Percentiles rank a stretch among this genome's conserved stretches.
phyloP scores from a whole-genome alignment of 371 early-diverging fungal genomes.

The Saksenaea vasiformis region DNA sequence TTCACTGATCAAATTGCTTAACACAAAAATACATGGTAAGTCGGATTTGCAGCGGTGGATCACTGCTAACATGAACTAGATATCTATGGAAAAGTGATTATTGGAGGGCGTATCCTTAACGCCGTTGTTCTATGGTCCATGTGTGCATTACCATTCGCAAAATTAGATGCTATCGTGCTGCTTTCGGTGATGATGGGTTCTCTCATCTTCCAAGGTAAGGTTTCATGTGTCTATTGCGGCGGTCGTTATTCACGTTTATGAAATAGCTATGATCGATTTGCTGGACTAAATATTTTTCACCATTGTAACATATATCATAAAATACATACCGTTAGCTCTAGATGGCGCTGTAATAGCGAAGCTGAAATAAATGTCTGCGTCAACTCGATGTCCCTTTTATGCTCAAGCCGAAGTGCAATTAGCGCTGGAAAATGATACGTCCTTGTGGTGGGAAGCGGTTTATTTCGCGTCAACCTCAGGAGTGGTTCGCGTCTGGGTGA shows the following conservation, averaged over 20 bases:
- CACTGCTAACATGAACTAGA: slow-evolving; percentile 16
- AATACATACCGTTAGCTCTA: too few relatives aligned
- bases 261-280: slow-evolving; percentile 16
- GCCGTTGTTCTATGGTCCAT: slow-evolving; percentile 46
- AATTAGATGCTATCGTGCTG: slow-evolving; percentile 42
- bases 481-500: too few relatives aligned
- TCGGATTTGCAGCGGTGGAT: not conserved
- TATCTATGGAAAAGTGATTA: slow-evolving; percentile 48
- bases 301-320: not conserved
- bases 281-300: slow-evolving; percentile 12
- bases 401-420: too few relatives aligned
- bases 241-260: not conserved
- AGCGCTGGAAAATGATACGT: too few relatives aligned
- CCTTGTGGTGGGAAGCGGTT: too few relatives aligned
- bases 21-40: slow-evolving; percentile 45
- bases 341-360: too few relatives aligned
- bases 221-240: not conserved
- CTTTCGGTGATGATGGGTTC: slow-evolving; percentile 46
- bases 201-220: slow-evolving; percentile 44
- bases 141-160: slow-evolving; percentile 52
- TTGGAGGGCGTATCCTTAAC: slow-evolving; percentile 40
- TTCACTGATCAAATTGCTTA: slow-evolving; percentile 49
- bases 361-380: too few relatives aligned
- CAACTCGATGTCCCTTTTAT: too few relatives aligned
- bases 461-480: too few relatives aligned